phyloP scores from a whole-genome alignment of 345 rosid species.

The Moringa oleifera region DNA sequence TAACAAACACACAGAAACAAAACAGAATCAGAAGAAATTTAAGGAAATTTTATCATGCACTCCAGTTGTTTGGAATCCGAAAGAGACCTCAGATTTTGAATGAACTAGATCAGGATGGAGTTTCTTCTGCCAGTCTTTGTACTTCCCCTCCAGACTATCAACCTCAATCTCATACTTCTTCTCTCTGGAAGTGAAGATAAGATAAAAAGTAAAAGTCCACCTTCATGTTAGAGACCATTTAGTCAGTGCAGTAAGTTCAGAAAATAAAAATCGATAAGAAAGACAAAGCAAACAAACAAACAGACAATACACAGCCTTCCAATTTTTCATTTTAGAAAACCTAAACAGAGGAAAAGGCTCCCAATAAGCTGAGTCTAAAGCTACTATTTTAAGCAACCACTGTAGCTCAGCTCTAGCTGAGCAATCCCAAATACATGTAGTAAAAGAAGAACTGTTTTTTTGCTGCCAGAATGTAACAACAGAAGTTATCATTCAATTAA shows the following conservation, averaged over 20 bases:
- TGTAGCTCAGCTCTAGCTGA: no score
- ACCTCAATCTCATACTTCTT: conserved; percentile 57
- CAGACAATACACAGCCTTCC: neutral
- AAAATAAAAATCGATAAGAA: neutral
- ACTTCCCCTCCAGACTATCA: conserved; percentile 57
- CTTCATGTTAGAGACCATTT: neutral
- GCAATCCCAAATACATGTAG: no score
- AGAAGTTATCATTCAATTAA: no score
- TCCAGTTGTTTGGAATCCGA: neutral
- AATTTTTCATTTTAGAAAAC: no score
- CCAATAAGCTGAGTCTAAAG: no score
- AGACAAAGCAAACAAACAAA: neutral
- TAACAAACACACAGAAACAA: conserved; percentile 9
- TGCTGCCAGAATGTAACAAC: no score
- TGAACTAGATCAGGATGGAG: conserved; percentile 97
- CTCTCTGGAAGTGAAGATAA: conserved; percentile 31
- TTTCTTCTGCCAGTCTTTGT: conserved; percentile 90
- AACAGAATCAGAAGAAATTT: conserved; percentile 1
- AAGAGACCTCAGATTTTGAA: conserved; percentile 74
- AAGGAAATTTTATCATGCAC: neutral
- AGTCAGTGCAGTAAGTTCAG: neutral
- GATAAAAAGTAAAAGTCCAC: no score
- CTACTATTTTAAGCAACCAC: no score
- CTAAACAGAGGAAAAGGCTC: neutral
- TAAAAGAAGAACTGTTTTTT: no score